phyloP scores from a whole-genome alignment of 495 filamentous ascomycete species.

The Oleoguttula mirabilis region DNA sequence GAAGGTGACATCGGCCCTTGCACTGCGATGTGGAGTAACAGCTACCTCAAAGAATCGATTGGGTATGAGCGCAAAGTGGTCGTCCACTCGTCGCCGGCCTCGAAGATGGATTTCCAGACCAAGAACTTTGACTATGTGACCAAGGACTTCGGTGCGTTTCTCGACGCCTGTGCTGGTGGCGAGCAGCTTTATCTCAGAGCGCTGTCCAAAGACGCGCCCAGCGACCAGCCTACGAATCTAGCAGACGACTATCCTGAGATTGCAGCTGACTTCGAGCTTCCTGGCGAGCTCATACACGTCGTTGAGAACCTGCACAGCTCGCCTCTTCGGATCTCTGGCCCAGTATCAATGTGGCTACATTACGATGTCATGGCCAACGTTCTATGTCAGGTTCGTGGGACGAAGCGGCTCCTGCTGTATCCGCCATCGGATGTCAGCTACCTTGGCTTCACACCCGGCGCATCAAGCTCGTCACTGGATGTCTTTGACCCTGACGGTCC shows the following conservation, averaged over 20 bases:
- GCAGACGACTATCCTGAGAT: constrained; percentile 58
- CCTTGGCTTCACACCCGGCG: constrained; percentile 59
- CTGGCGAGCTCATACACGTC: constrained; percentile 48
- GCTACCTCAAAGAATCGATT: constrained; percentile 53
- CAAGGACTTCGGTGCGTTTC: constrained; percentile 55
- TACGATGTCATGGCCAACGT: constrained; percentile 91
- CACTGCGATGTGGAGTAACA: constrained; percentile 51
- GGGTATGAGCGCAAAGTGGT: constrained; percentile 56
- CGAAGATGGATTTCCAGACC: constrained; percentile 62
- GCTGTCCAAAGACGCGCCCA: constrained; percentile 54
- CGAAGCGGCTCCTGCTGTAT: constrained; percentile 62
- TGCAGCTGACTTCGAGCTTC: constrained; percentile 57
- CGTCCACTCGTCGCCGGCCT: constrained; percentile 52
- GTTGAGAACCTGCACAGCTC: constrained; percentile 60
- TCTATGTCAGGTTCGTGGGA: constrained; percentile 64
- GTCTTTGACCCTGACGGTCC: constrained; percentile 42
- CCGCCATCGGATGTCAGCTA: constrained; percentile 61
- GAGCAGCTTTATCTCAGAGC: constrained; percentile 64
- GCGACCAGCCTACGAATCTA: constrained; percentile 55
- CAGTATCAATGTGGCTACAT: constrained; percentile 83
- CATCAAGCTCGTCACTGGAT: constrained; percentile 65
- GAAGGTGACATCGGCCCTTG: constrained; percentile 56
- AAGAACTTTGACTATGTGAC: constrained; percentile 76
- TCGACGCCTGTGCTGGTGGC: constrained; percentile 48
- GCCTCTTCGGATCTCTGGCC: constrained; percentile 66